Conservation (phyloP, 75 land plant species). For the Cryptomeria japonica region DNA sequence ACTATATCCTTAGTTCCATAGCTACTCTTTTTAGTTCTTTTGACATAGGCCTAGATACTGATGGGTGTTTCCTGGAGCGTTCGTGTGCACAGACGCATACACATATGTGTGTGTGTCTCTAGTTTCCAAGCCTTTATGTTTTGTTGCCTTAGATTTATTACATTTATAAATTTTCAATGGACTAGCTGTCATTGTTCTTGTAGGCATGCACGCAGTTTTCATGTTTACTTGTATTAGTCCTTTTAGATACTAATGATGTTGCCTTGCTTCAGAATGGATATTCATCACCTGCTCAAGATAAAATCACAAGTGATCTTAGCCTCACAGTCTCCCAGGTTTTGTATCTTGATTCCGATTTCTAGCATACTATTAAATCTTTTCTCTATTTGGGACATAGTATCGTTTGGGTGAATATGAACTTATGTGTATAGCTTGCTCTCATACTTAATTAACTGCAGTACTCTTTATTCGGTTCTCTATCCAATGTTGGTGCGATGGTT, state of each 20-base stretch:
- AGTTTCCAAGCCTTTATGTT: not conserved
- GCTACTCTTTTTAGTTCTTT: not conserved
- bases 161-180: not conserved
- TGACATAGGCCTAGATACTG: not conserved
- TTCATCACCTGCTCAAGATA: conserved; percentile 73
- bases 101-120: too few relatives aligned
- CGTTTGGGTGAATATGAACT: not conserved
- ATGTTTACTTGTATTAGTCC: not conserved
- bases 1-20: not conserved
- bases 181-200: not conserved
- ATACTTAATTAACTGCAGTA: conserved; percentile 30
- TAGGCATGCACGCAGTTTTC: not conserved
- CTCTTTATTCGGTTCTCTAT: conserved; percentile 81
- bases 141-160: not conserved
- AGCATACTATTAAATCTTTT: not conserved
- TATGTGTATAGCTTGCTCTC: not conserved
- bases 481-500: conserved; percentile 94
- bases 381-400: not conserved
- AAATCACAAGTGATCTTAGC: conserved; percentile 55
- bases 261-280: conserved; percentile 58
- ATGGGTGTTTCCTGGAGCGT: not conserved
- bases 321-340: conserved; percentile 72
- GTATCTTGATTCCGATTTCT: not conserved
- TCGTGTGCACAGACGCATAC: too few relatives aligned
- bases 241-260: conserved; percentile 9